Evolutionary conservation across 192 early-diverging fungal species (phyloP).

Genomic region (Jimgerdemannia flammicorona): DNA sequence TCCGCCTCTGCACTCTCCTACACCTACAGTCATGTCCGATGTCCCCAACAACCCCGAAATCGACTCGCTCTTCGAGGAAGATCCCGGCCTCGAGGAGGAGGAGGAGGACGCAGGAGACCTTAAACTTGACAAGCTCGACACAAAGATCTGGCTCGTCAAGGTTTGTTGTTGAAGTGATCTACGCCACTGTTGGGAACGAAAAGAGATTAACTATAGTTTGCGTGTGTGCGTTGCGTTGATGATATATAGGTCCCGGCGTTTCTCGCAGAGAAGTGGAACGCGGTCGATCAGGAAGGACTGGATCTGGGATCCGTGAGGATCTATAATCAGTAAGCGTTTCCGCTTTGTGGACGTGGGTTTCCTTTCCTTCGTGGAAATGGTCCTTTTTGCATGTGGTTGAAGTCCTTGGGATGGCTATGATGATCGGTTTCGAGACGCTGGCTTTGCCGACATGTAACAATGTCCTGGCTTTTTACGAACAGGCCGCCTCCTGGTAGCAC

Average conservation of each 20-base stretch:
- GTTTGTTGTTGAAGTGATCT: slow-evolving; percentile 17
- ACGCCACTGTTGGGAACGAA: neutral
- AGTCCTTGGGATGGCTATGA: neutral
- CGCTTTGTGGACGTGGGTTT: no score
- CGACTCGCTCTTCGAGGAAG: slow-evolving; percentile 52
- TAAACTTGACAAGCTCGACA: slow-evolving; percentile 58
- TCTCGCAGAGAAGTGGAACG: slow-evolving; percentile 81
- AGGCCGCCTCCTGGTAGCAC: slow-evolving; percentile 1
- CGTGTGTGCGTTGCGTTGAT: neutral
- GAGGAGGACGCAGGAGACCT: slow-evolving; percentile 70
- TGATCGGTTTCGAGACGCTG: neutral
- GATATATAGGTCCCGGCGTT: slow-evolving; percentile 76
- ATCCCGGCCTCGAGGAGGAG: slow-evolving; percentile 40
- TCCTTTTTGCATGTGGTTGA: no score
- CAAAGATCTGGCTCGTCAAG: slow-evolving; percentile 93
- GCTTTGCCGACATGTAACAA: neutral
- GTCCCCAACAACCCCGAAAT: slow-evolving; percentile 15
- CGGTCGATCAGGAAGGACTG: slow-evolving; percentile 56
- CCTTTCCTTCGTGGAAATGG: no score
- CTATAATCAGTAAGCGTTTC: slow-evolving; percentile 45
- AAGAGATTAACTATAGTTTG: neutral
- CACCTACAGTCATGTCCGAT: no score
- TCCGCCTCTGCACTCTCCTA: no score
- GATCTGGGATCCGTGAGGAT: slow-evolving; percentile 80
- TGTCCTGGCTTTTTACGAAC: slow-evolving; percentile 1